These are phyloP conservation scores for Triglochin maritima DNA, from an alignment of 106 monocot genomes.

Conservation along the genomic window DNA sequence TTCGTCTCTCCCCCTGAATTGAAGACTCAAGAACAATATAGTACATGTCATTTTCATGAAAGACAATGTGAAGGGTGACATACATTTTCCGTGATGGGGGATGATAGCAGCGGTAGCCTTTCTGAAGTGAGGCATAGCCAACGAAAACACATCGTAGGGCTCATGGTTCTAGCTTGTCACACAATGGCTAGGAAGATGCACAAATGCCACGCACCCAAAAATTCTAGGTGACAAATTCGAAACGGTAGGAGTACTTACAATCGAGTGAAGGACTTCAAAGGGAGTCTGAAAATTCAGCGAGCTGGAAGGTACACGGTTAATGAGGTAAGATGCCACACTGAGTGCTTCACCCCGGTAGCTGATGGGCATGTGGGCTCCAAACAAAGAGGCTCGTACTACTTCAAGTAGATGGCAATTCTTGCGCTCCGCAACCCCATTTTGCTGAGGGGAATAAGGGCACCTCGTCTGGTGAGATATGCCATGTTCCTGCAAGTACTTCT, in stretches of 20 bases:
- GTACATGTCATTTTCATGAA: constrained; percentile 6
- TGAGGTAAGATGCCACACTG: background rate
- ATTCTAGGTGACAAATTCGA: background rate
- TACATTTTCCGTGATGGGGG: no score
- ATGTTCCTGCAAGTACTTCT: background rate
- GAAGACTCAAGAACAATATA: background rate
- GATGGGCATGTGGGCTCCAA: background rate
- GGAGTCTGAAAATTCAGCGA: no score
- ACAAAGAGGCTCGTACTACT: background rate
- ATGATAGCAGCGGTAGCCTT: background rate
- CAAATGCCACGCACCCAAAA: background rate
- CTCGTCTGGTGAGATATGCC: background rate
- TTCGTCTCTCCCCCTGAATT: background rate
- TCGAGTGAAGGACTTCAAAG: background rate
- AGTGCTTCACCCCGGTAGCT: background rate
- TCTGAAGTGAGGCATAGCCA: constrained; percentile 5
- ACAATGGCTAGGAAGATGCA: no score
- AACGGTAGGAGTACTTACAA: background rate
- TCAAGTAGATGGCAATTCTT: background rate
- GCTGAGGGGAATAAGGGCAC: background rate
- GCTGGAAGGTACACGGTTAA: no score
- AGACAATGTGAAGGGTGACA: no score
- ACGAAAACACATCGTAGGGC: no score
- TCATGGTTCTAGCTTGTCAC: no score
- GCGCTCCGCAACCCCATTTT: background rate